Base-by-base conservation (phyloP, 75 land plant genomes). In the Cryptomeria japonica region DNA sequence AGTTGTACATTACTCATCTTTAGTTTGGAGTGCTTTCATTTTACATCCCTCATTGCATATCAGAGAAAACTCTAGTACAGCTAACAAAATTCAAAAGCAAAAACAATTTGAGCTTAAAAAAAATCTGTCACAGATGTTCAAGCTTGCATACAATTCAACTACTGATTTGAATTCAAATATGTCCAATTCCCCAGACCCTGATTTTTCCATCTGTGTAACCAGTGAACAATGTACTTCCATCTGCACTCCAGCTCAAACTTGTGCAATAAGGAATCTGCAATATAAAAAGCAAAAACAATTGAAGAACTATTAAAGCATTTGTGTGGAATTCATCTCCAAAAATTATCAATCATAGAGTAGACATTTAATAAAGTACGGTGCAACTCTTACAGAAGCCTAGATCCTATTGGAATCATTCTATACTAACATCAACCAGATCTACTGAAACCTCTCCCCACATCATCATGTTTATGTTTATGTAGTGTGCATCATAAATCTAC, bases 241-340 rank as follows among this genome's bases (percentile, higher is more conserved):
- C 93, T 18, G 93, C 88, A 86, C 93, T 92, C 93, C 93, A 92
- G 87, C 88, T 91, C 91, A 92, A 55, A 70, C 92, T 91, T 46
- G 90, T 89, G 87, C 93, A 92, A 85, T 92, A 92, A 31, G 93
- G 93, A 76, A 91, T 86, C 93, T 92, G 91, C 22, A 79, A 88
- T 41, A 87, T 19, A 18, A 61, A 7, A 18, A 87, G 75, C 76
- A 76, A 73, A 10, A n/a, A 6, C 9, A 47, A 44, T 44, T 47
- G 0, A 47, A 47, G 11, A 47, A 47, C 8, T 47, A 47, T 47
- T 47, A 47, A 0, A 47, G 49, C 49, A 47, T 8, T 47, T 47
- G 49, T 8, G 49, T 47, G 9, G 11, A 47, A 47, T 8, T 7
- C 49, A 7, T 47, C 9, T 47, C 49, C 49, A 47, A 47, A 47